phyloP scores from a whole-genome alignment of 1,284 basidiomycete genomes.

The Leccinum proximum region DNA sequence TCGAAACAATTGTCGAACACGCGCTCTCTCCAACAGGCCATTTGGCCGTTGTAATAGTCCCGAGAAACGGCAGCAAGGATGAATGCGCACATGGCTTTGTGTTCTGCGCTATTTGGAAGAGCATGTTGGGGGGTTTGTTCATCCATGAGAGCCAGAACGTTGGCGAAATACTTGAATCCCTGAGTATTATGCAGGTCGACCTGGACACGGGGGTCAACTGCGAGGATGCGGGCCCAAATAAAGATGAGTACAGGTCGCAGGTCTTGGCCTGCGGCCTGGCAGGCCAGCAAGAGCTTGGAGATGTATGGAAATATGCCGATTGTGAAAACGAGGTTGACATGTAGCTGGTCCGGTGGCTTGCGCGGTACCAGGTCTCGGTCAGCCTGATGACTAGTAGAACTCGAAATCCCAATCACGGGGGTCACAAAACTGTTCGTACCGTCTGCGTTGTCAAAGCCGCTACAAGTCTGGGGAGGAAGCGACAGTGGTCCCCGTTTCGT shows the following conservation, averaged over 20 bases:
- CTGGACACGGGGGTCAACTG: constrained; percentile 93
- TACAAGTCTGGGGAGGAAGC: constrained; percentile 46
- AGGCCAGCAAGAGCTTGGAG: constrained; percentile 77
- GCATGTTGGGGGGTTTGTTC: constrained; percentile 42
- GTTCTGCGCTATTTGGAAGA: constrained; percentile 93
- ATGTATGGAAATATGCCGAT: constrained; percentile 99
- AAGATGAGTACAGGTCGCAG: constrained; percentile 98
- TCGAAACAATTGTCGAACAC: constrained; percentile 92
- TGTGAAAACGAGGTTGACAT: constrained; percentile 95
- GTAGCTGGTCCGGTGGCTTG: constrained; percentile 94
- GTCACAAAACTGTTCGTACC: constrained; percentile 11
- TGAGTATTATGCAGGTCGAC: constrained; percentile 85
- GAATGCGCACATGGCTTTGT: constrained; percentile 99
- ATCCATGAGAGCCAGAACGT: constrained; percentile 67
- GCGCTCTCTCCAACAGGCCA: constrained; percentile 80
- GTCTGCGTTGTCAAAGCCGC: constrained; percentile 29
- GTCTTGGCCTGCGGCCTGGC: constrained; percentile 87
- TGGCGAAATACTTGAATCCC: constrained; percentile 89
- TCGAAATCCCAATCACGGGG: constrained; percentile 11
- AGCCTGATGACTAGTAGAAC: constrained; percentile 10
- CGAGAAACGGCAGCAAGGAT: constrained; percentile 93
- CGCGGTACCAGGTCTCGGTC: constrained; percentile 72
- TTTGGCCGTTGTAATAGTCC: constrained; percentile 86
- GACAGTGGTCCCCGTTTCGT: constrained; percentile 75
- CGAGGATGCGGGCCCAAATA: constrained; percentile 98